Percentiles rank a stretch among this genome's conserved stretches.
These are phyloP conservation scores for Cryphonectria naterciae DNA, from an alignment of 2,329 filamentous ascomycete genomes.

Conservation along the genomic window DNA sequence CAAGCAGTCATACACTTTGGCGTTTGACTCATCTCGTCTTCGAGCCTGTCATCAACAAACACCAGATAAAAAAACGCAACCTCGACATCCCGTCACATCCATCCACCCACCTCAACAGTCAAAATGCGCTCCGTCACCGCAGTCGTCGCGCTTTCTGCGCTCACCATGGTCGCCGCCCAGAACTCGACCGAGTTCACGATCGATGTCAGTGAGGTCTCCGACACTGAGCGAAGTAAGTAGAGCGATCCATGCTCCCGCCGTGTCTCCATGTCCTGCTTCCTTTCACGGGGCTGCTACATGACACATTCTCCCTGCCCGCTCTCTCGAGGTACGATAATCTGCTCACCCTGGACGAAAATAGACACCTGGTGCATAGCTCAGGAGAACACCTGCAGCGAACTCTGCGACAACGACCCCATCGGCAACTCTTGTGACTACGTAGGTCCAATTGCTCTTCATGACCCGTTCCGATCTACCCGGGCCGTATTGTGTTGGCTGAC, in stretches of 20 bases:
- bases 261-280: background rate
- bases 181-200: constrained; percentile 48
- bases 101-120: constrained; percentile 23
- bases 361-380: constrained; percentile 58
- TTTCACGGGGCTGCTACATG: too few relatives aligned
- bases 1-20: background rate
- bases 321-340: background rate
- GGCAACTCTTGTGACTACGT: constrained; percentile 53
- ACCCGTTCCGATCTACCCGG: background rate
- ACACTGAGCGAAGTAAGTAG: constrained; percentile 45
- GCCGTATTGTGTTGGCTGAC: constrained; percentile 27
- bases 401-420: constrained; percentile 47
- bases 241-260: background rate
- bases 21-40: background rate
- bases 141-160: constrained; percentile 49
- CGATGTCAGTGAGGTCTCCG: constrained; percentile 42
- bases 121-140: constrained; percentile 48
- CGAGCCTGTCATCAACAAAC: background rate
- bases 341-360: constrained; percentile 37
- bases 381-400: constrained; percentile 52
- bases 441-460: constrained; percentile 34
- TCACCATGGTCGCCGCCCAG: constrained; percentile 48
- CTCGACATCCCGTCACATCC: background rate
- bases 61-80: background rate
- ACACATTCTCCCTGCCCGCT: too few relatives aligned